A percentile compares a stretch with the other conserved stretches of the same genome.
Conservation (phyloP, 768 basidiomycete species). For the Macrocybe gigantea region DNA sequence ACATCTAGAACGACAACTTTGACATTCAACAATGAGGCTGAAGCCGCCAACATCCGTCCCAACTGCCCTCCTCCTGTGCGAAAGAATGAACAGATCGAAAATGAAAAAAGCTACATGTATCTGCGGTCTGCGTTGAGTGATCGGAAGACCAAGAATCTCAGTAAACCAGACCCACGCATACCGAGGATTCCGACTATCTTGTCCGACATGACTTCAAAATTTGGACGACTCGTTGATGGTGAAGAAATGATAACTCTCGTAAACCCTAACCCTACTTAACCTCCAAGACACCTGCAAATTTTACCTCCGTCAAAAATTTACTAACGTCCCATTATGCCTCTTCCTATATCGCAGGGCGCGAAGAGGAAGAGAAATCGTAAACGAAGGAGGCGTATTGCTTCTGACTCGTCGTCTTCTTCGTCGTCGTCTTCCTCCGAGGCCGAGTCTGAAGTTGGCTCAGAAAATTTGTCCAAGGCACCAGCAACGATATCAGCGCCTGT, state of each 20-base stretch:
- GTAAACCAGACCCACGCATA: slow-evolving; percentile 30
- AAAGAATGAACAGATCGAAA: slow-evolving; percentile 10
- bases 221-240: too few relatives aligned
- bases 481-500: slow-evolving; percentile 4
- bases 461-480: slow-evolving; percentile 7
- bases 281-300: too few relatives aligned
- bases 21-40: slow-evolving; percentile 84
- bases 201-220: slow-evolving; percentile 26
- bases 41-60: slow-evolving; percentile 91
- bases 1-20: slow-evolving; percentile 81
- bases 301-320: too few relatives aligned
- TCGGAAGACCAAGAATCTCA: not conserved
- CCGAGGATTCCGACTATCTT: slow-evolving; percentile 48
- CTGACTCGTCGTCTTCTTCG: slow-evolving; percentile 30
- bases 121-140: not conserved
- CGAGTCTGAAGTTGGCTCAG: slow-evolving; percentile 15
- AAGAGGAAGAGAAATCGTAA: too few relatives aligned
- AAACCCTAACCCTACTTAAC: too few relatives aligned
- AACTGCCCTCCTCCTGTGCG: slow-evolving; percentile 88
- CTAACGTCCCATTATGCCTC: too few relatives aligned
- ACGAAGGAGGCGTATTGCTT: too few relatives aligned
- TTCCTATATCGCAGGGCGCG: too few relatives aligned
- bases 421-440: slow-evolving; percentile 37
- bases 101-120: slow-evolving; percentile 1
- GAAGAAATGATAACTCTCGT: too few relatives aligned